Evolutionary conservation across 495 filamentous ascomycete species (phyloP), one percentile per base, ranked within the genome.

Genomic region (Bathelium albidoporum): DNA sequence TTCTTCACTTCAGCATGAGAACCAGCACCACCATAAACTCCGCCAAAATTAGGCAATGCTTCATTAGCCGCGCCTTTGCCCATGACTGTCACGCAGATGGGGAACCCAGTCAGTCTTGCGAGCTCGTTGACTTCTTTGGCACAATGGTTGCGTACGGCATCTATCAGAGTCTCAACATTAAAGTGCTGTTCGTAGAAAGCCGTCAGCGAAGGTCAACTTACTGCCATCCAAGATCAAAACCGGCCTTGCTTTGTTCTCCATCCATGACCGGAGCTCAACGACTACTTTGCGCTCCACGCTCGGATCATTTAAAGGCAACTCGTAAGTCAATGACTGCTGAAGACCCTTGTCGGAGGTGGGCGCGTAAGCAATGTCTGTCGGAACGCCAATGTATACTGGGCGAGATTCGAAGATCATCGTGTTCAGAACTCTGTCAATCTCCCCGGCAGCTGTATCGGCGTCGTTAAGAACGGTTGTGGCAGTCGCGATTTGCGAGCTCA

Each of bases 391-490:
- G 22, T 68, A 68, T 14, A 65, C 60, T 20, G 68, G 66, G 9
- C 66, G 43, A 14, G 60, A 66, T 44, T 67, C 45, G 12, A 58
- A 45, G 28, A 69, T 62, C 62, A 62, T 70, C 61, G 65, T 70
- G 44, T 73, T 73, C 4, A 79, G 63, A 16, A 75, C 74, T 36
- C 75, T 66, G 55, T 79, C 75, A 63, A 79, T 79, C 59, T 79
- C 77, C 9, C 63, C 52, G 1, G 68, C 68, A 14, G 76, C 75
- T 1, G 67, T 76, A 9, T 62, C 32, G 0, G 66, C 52, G 58
- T 78, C 65, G 31, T 68, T 64, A 49, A 79, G 66, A 14, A 77
- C 73, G 4, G 73, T 69, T 12, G 64, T 66, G n/a, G 68, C 60
- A 7, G 55, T 61, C 9, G 63, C 62, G 71, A 80, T 70, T 41